Evolutionary conservation across 352 stramenopile genomes (phyloP), one percentile per base, ranked within the genome.

Genomic region (Pythium pyrilobum): DNA sequence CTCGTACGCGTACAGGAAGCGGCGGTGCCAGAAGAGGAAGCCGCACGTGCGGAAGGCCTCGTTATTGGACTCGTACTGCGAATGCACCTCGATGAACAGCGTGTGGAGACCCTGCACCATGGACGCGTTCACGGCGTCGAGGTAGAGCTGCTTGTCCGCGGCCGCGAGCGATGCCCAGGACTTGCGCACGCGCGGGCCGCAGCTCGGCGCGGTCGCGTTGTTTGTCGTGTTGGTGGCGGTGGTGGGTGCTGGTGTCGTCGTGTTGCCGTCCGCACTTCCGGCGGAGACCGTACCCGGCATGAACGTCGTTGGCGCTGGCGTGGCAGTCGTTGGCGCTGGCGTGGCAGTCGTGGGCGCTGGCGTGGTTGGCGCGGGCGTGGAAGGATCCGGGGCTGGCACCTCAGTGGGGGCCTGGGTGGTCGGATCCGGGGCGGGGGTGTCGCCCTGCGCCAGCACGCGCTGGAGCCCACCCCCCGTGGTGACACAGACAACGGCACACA

Each of bases 21-120:
- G 73, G 9, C 78, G 81, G 53, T 92, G 68, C 81, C 81, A 92
- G 38, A 72, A 87, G 48, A 86, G 52, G 53, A 87, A 76, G 10
- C 63, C 74, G 32, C 74, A 83, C 0, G 69, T 79, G 36, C 67
- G 57, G 43, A 82, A 64, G 3, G 62, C 64, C 40, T 89, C 75
- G 28, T 52, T 71, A 25, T 50, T 64, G 0, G 69, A 81, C 5
- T 42, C 36, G 2, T 40, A 41, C n/a, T 87, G 74, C 21, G 67
- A 66, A 31, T 81, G 68, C 2, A 88, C 61, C 54, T 86, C 75
- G 32, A 63, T 54, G 49, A 91, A 91, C 1, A 85, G 47, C 1
- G 69, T 61, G 43, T 88, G 77, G 41, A 73, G 73, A 1, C 77
- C 76, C 1, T 41, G 67, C 0, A 47, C 38, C 71, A 91, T 91